Conservation (phyloP, 2,329 filamentous ascomycete species). For the Clonostachys rhizophaga region DNA sequence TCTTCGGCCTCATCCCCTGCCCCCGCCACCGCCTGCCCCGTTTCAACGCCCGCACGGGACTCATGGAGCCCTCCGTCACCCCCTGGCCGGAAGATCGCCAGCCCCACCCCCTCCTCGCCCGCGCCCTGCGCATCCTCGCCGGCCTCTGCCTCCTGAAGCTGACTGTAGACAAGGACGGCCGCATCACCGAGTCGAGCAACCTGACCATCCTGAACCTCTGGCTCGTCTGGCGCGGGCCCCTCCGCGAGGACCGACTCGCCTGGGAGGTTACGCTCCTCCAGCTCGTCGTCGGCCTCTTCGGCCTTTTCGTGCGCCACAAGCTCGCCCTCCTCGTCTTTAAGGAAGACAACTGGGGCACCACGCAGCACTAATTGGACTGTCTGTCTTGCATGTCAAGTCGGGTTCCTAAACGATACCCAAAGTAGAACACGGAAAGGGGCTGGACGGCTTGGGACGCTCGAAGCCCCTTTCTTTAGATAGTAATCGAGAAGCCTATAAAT, state of each 20-base stretch:
- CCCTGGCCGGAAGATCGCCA: constrained; percentile 66
- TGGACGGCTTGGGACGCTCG: too few relatives aligned
- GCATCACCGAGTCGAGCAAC: constrained; percentile 78
- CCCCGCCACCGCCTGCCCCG: constrained; percentile 86
- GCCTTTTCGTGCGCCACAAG: constrained; percentile 79
- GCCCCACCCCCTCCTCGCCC: constrained; percentile 58
- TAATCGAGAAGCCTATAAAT: too few relatives aligned
- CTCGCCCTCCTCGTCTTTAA: constrained; percentile 86
- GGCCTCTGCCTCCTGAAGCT: constrained; percentile 65
- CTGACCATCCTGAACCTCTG: constrained; percentile 93
- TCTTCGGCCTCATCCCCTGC: constrained; percentile 87
- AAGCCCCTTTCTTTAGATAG: too few relatives aligned
- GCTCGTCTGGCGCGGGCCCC: constrained; percentile 90
- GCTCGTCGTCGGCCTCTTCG: constrained; percentile 68
- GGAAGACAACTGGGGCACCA: constrained; percentile 69
- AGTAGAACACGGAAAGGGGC: too few relatives aligned
- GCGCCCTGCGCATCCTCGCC: constrained; percentile 63
- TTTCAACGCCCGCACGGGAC: constrained; percentile 79
- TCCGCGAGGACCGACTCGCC: constrained; percentile 81
- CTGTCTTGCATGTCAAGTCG: not conserved
- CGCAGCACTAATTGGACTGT: constrained; percentile 10
- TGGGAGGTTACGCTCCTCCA: constrained; percentile 79
- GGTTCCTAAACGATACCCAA: not conserved
- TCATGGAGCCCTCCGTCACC: constrained; percentile 83
- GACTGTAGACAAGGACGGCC: constrained; percentile 57